phyloP scores from a whole-genome alignment of 225 moss, liverwort and hornwort genomes.

The Climacium dendroides region DNA sequence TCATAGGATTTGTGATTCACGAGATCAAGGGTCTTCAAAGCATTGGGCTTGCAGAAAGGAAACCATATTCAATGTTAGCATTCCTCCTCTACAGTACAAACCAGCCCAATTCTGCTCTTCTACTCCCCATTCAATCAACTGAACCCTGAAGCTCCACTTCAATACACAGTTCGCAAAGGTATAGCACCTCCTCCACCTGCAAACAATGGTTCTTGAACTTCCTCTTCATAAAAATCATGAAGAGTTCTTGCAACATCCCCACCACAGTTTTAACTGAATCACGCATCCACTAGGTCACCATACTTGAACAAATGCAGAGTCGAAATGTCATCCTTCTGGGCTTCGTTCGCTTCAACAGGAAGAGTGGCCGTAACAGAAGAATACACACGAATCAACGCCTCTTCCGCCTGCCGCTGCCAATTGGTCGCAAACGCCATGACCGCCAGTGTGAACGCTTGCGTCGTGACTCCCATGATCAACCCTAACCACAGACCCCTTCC shows the following conservation, averaged over 20 bases:
- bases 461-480: constrained; percentile 21
- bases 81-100: not conserved
- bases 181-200: not conserved
- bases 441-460: constrained; percentile 21
- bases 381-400: constrained; percentile 10
- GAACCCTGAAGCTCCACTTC: not conserved
- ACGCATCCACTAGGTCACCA: not conserved
- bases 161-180: not conserved
- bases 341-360: not conserved
- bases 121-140: not conserved
- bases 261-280: not conserved
- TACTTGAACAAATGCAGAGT: not conserved
- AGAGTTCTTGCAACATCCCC: not conserved
- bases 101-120: not conserved
- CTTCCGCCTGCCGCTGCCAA: constrained; percentile 56
- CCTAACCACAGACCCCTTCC: constrained; percentile 67
- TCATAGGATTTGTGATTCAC: not conserved
- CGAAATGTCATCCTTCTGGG: constrained; percentile 5
- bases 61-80: not conserved
- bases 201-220: not conserved
- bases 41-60: not conserved
- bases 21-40: not conserved
- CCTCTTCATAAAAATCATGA: not conserved
- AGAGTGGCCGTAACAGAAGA: constrained; percentile 6
- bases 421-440: constrained; percentile 15